A percentile compares a stretch with the other conserved stretches of the same genome.
These are phyloP conservation scores for Cladosporium sphaerospermum DNA, from an alignment of 2,329 filamentous ascomycete species.

Conservation along the genomic window DNA sequence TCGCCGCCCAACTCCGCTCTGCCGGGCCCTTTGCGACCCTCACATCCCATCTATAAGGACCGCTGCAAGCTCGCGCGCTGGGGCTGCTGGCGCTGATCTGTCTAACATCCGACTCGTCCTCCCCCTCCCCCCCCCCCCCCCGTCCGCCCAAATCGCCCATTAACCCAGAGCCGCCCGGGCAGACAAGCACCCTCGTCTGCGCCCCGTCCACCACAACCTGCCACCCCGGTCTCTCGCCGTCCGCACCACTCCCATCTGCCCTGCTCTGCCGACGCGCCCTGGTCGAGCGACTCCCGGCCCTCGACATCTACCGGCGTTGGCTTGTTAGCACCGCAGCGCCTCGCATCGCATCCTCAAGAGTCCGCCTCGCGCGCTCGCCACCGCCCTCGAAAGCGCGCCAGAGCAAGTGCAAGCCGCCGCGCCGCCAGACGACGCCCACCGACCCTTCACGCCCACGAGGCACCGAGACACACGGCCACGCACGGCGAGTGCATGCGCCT, in stretches of 20 bases:
- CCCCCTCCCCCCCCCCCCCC: not conserved
- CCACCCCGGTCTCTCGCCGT: not conserved
- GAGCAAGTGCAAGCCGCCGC: too few species aligned
- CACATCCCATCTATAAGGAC: conserved; percentile 8
- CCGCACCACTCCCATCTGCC: not conserved
- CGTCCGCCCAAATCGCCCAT: not conserved
- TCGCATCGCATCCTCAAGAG: conserved; percentile 1
- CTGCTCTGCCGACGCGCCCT: conserved; percentile 8
- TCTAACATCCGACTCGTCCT: not conserved
- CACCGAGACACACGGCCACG: too few species aligned
- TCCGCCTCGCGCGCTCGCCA: too few species aligned
- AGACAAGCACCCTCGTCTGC: conserved; percentile 7
- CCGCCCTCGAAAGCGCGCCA: too few species aligned
- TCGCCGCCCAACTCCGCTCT: conserved; percentile 2
- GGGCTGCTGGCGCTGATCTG: conserved; percentile 10
- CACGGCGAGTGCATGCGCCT: not conserved
- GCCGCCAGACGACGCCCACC: too few species aligned
- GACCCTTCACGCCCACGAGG: too few species aligned
- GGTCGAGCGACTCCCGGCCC: not conserved
- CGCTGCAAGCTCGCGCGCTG: conserved; percentile 8
- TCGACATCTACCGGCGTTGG: conserved; percentile 4
- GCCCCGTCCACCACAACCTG: not conserved
- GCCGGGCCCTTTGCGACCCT: not conserved
- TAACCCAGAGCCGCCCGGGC: not conserved
- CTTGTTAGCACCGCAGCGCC: conserved; percentile 2